These are phyloP conservation scores for Termitomyces sp. DNA, from an alignment of 768 basidiomycete species.

Conservation along the genomic window DNA sequence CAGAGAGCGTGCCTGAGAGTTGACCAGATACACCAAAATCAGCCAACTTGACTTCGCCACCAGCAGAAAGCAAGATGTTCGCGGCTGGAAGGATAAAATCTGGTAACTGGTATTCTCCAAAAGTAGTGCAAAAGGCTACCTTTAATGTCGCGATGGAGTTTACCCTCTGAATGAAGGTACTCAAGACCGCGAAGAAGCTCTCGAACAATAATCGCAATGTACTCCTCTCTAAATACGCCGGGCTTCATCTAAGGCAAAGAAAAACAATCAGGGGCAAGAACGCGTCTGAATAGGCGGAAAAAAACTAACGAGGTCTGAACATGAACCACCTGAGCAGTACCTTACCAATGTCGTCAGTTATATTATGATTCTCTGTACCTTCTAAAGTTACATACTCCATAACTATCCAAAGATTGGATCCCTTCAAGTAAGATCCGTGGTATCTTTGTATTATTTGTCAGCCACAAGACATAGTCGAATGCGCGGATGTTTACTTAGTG, in stretches of 20 bases:
- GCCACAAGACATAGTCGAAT: slow-evolving; percentile 1
- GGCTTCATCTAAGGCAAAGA: slow-evolving; percentile 83
- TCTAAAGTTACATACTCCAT: slow-evolving; percentile 71
- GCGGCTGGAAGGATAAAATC: slow-evolving; percentile 53
- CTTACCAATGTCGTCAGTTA: slow-evolving; percentile 28
- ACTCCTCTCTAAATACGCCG: slow-evolving; percentile 95
- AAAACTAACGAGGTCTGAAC: slow-evolving; percentile 84
- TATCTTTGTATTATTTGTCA: slow-evolving; percentile 46
- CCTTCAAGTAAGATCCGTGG: slow-evolving; percentile 94
- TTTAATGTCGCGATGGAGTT: slow-evolving; percentile 99
- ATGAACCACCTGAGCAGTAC: slow-evolving; percentile 97
- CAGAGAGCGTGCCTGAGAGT: slow-evolving; percentile 85
- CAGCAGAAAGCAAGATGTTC: slow-evolving; percentile 88
- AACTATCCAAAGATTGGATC: slow-evolving; percentile 96
- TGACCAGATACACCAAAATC: slow-evolving; percentile 99
- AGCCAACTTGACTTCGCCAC: slow-evolving; percentile 94
- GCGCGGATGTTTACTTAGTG: slow-evolving; percentile 66
- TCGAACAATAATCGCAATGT: slow-evolving; percentile 94
- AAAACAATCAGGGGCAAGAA: slow-evolving; percentile 11
- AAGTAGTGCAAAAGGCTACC: slow-evolving; percentile 38
- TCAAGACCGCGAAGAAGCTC: slow-evolving; percentile 91
- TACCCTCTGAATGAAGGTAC: slow-evolving; percentile 93
- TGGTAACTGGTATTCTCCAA: neutral
- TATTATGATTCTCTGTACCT: neutral
- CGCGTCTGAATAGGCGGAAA: slow-evolving; percentile 3